phyloP scores from a whole-genome alignment of 805 yeast species.

The Yarrowia hollandica region DNA sequence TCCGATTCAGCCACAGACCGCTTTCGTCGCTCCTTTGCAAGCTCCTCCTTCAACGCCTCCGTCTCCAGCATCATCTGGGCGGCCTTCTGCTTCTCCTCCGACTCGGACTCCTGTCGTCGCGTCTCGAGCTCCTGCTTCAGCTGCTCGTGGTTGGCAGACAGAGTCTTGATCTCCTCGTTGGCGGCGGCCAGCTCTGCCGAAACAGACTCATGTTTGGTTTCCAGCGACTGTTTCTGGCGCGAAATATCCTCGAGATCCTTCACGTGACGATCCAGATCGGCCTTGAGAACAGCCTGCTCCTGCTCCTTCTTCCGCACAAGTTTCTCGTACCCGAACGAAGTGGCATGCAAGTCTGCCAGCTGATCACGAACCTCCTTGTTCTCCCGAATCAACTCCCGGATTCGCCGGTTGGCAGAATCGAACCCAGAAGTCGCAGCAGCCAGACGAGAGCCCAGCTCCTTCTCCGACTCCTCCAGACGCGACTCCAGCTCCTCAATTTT shows the following conservation, averaged over 20 bases:
- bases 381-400: constrained; percentile 47
- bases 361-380: constrained; percentile 48
- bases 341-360: constrained; percentile 44
- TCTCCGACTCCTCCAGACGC: constrained; percentile 38
- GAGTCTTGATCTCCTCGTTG: constrained; percentile 37
- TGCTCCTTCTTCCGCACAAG: constrained; percentile 41
- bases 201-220: constrained; percentile 30
- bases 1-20: constrained; percentile 24
- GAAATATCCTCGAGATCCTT: constrained; percentile 28
- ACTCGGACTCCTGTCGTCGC: constrained; percentile 12
- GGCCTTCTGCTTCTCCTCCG: constrained; percentile 33
- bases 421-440: constrained; percentile 33
- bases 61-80: constrained; percentile 32
- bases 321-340: constrained; percentile 43
- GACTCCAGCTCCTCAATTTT: constrained; percentile 37
- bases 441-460: constrained; percentile 35
- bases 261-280: constrained; percentile 29
- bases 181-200: constrained; percentile 36
- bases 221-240: constrained; percentile 30
- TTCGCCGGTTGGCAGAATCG: constrained; percentile 42
- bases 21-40: constrained; percentile 28
- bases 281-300: constrained; percentile 33
- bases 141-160: constrained; percentile 27
- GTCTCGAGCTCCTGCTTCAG: constrained; percentile 45
- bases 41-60: constrained; percentile 30